These are phyloP conservation scores for Platismatia glauca DNA, from an alignment of 495 filamentous ascomycete genomes.

Conservation along the genomic window DNA sequence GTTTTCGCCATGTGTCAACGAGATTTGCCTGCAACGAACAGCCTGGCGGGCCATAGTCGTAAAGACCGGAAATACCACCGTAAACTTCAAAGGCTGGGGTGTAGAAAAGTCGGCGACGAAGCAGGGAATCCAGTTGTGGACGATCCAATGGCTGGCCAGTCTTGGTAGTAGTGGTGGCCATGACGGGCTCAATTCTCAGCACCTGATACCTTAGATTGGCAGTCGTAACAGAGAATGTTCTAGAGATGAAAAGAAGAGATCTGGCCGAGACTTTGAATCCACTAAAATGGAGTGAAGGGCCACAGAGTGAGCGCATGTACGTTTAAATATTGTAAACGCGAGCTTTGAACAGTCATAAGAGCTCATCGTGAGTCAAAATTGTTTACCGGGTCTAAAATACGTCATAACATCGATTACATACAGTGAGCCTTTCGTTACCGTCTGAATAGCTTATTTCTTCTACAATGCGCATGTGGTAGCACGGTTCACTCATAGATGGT, in stretches of 20 bases:
- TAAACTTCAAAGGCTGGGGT: constrained; percentile 94
- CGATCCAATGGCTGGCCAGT: constrained; percentile 86
- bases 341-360: not conserved
- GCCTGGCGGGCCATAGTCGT: constrained; percentile 77
- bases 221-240: constrained; percentile 24
- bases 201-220: constrained; percentile 24
- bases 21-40: constrained; percentile 76
- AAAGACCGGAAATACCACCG: constrained; percentile 75
- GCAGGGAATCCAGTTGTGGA: constrained; percentile 65
- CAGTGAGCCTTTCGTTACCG: not conserved
- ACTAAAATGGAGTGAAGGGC: constrained; percentile 20
- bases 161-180: constrained; percentile 65
- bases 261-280: not conserved
- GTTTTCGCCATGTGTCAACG: constrained; percentile 85
- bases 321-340: not conserved
- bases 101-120: constrained; percentile 84
- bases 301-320: constrained; percentile 27
- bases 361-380: constrained; percentile 1
- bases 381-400: not conserved
- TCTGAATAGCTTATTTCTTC: no score
- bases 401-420: not conserved
- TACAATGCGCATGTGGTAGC: no score
- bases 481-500: no score
- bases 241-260: not conserved
- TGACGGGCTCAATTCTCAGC: constrained; percentile 28